Conservation (phyloP, 208 protist species). For the Entamoeba histolytica region DNA sequence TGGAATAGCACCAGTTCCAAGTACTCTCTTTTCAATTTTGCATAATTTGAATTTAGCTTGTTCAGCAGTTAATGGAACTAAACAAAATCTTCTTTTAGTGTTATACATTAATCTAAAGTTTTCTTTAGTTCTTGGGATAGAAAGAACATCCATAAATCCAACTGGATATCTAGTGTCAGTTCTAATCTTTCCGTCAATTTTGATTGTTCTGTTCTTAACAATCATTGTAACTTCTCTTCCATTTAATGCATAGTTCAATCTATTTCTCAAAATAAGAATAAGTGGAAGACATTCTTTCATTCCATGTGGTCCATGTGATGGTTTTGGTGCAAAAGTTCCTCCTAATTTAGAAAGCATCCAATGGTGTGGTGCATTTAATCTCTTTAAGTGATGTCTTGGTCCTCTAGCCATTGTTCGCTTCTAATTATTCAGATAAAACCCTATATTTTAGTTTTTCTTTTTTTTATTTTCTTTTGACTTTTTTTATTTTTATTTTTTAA, state of each 20-base stretch:
- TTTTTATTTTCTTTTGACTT: not conserved
- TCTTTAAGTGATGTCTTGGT: conserved; percentile 81
- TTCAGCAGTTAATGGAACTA: conserved; percentile 71
- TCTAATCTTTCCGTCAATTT: too few species aligned
- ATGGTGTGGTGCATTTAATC: conserved; percentile 84
- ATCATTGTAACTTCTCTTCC: conserved; percentile 77
- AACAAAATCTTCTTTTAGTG: conserved; percentile 84
- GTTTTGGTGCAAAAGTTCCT: conserved; percentile 76
- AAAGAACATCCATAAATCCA: too few species aligned
- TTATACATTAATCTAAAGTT: conserved; percentile 93
- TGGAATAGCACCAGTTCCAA: conserved; percentile 70
- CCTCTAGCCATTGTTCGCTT: not conserved
- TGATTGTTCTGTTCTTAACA: conserved; percentile 69
- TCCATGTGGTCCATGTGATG: conserved; percentile 87
- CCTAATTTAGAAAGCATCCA: conserved; percentile 98
- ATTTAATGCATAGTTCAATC: conserved; percentile 90
- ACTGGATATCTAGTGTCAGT: too few species aligned
- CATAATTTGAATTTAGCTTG: conserved; percentile 82
- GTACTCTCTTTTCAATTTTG: conserved; percentile 61
- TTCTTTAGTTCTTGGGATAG: conserved; percentile 86
- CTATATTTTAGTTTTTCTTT: not conserved
- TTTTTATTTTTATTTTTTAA: not conserved
- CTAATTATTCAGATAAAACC: not conserved
- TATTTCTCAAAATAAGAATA: conserved; percentile 64
- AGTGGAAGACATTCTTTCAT: conserved; percentile 68